Evolutionary conservation across 495 filamentous ascomycete genomes (phyloP).

Genomic region (Tuber umbilicatum): DNA sequence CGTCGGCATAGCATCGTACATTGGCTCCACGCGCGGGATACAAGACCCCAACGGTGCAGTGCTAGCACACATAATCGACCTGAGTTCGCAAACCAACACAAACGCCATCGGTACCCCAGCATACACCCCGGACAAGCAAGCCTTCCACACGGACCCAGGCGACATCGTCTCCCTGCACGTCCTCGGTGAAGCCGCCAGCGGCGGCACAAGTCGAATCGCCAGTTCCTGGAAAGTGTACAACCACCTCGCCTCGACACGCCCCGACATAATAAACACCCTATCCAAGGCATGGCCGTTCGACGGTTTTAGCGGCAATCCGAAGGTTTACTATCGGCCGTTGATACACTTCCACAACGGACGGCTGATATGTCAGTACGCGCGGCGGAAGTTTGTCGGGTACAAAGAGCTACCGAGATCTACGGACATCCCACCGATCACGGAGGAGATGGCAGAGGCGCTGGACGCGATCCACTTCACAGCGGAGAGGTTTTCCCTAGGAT

Average conservation of each 20-base stretch:
- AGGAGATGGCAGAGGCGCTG: conserved; percentile 56
- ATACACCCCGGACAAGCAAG: conserved; percentile 44
- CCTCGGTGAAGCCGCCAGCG: conserved; percentile 50
- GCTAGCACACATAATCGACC: conserved; percentile 21
- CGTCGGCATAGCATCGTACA: conserved; percentile 52
- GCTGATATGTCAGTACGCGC: conserved; percentile 40
- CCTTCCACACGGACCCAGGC: conserved; percentile 65
- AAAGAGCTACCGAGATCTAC: conserved; percentile 12
- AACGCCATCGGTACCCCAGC: conserved; percentile 19
- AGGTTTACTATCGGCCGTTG: conserved; percentile 16
- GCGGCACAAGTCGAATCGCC: conserved; percentile 56
- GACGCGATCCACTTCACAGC: conserved; percentile 58
- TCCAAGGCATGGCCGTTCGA: conserved; percentile 55
- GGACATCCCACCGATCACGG: conserved; percentile 52
- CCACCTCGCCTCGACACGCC: conserved; percentile 54
- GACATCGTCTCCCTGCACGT: conserved; percentile 60
- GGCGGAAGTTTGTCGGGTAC: conserved; percentile 51
- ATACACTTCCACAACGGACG: conserved; percentile 21
- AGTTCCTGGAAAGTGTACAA: conserved; percentile 60
- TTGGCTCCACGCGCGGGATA: conserved; percentile 51
- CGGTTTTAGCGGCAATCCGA: conserved; percentile 32
- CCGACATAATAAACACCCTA: conserved; percentile 56
- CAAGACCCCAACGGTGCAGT: conserved; percentile 45
- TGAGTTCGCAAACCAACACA: conserved; percentile 3
- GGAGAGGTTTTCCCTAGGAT: conserved; percentile 49